Evolutionary conservation across 1,284 basidiomycete genomes (phyloP).

Genomic region (Kwoniella shivajii): DNA sequence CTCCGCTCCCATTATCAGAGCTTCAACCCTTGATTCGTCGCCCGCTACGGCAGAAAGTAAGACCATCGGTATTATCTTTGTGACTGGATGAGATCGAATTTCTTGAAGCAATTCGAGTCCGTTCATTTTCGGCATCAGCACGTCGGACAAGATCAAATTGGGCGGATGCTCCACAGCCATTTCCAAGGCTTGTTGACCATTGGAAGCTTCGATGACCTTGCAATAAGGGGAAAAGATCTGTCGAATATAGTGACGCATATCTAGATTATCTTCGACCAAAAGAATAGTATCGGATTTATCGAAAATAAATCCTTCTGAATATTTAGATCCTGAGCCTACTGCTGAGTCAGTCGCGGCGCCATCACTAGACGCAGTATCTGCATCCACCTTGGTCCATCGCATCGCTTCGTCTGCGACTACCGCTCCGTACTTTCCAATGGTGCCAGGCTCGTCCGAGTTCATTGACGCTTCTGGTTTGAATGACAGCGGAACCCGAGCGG

Average conservation of each 20-base stretch:
- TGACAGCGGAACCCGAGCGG: slow-evolving; percentile 25
- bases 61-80: slow-evolving; percentile 36
- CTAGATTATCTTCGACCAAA: slow-evolving; percentile 42
- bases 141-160: slow-evolving; percentile 43
- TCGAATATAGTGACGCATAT: slow-evolving; percentile 49
- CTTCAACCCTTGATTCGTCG: slow-evolving; percentile 42
- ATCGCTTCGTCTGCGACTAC: slow-evolving; percentile 44
- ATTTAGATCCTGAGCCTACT: slow-evolving; percentile 13
- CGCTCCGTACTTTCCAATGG: slow-evolving; percentile 35
- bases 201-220: slow-evolving; percentile 46
- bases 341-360: slow-evolving; percentile 14
- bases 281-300: slow-evolving; percentile 36
- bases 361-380: slow-evolving; percentile 24
- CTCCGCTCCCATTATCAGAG: slow-evolving; percentile 55
- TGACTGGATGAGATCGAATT: slow-evolving; percentile 26
- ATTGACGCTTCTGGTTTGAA: slow-evolving; percentile 4
- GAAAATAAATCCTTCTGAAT: slow-evolving; percentile 33
- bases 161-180: slow-evolving; percentile 30
- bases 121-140: slow-evolving; percentile 49
- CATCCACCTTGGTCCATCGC: slow-evolving; percentile 28
- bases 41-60: slow-evolving; percentile 36
- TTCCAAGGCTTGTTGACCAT: slow-evolving; percentile 51
- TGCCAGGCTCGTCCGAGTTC: background rate
- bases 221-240: slow-evolving; percentile 49
- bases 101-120: slow-evolving; percentile 39